These are phyloP conservation scores for Pyrenula aspistea DNA, from an alignment of 495 filamentous ascomycete species.

Conservation along the genomic window DNA sequence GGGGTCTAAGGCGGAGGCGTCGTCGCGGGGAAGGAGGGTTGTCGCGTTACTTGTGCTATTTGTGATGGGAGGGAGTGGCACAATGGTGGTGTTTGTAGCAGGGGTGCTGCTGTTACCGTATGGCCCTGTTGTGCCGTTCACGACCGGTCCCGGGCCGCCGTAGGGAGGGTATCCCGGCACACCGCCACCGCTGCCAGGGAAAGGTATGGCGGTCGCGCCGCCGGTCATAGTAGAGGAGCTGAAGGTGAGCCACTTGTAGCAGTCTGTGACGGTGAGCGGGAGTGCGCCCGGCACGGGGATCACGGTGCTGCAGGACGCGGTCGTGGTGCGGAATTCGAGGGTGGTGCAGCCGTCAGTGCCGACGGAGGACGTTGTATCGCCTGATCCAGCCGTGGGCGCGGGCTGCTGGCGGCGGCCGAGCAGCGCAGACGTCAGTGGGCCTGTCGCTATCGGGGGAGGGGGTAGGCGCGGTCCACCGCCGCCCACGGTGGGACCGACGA, in stretches of 20 bases:
- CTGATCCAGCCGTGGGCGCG: background rate
- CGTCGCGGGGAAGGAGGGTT: too few relatives aligned
- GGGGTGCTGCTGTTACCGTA: too few relatives aligned
- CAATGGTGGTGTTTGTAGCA: too few relatives aligned
- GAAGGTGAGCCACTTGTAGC: slow-evolving; percentile 5
- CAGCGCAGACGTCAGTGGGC: background rate
- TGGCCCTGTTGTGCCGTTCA: too few relatives aligned
- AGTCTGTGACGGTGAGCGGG: slow-evolving; percentile 2
- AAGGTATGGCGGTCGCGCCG: background rate
- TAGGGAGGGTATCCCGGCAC: too few relatives aligned
- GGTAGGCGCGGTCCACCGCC: slow-evolving; percentile 1
- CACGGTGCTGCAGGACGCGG: slow-evolving; percentile 4
- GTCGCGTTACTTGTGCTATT: too few relatives aligned
- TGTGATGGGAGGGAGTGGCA: too few relatives aligned
- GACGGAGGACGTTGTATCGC: background rate
- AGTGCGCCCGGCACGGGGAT: slow-evolving; percentile 3
- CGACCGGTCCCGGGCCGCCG: too few relatives aligned
- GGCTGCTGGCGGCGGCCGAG: background rate
- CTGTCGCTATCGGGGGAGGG: background rate
- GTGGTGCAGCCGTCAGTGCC: background rate
- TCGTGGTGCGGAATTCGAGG: slow-evolving; percentile 1
- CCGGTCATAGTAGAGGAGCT: slow-evolving; percentile 1
- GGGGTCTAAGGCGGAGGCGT: too few relatives aligned
- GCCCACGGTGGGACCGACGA: slow-evolving; percentile 1
- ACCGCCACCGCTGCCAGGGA: background rate